phyloP scores from a whole-genome alignment of 257 asterid species.

The Solanum paucissectum region DNA sequence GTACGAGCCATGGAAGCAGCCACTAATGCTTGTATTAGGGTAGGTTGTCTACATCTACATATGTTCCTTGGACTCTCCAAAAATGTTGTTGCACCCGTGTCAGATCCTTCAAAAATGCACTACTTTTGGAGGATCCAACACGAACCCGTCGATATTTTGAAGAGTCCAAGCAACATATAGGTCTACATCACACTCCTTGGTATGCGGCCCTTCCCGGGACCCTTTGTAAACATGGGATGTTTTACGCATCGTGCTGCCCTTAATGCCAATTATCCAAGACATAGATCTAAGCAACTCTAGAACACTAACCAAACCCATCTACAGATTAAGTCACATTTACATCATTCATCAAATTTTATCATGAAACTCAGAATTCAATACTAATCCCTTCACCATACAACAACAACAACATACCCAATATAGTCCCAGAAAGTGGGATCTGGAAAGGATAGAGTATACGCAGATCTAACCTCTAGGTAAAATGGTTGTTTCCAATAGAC shows the following conservation, averaged over 20 bases:
- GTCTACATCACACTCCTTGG: background rate
- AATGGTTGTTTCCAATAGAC: accelerated
- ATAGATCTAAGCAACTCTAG: background rate
- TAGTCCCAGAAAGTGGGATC: background rate
- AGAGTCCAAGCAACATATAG: background rate
- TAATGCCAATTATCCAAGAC: background rate
- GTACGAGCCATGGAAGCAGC: background rate
- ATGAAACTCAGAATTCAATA: background rate
- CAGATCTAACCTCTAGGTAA: background rate
- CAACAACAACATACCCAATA: background rate
- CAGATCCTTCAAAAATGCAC: background rate
- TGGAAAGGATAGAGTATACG: accelerated
- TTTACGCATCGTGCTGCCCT: background rate
- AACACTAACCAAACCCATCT: background rate
- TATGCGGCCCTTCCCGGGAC: background rate
- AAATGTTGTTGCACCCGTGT: background rate
- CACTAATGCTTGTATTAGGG: background rate
- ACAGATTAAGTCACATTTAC: background rate
- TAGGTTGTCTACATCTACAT: background rate
- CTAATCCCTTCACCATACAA: background rate
- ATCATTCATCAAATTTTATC: background rate
- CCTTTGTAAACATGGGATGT: background rate
- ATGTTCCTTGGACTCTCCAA: background rate
- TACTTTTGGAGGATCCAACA: background rate
- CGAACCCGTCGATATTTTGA: background rate